Base-by-base conservation (phyloP, 306 rosid genomes). In the Fragaria iinumae region DNA sequence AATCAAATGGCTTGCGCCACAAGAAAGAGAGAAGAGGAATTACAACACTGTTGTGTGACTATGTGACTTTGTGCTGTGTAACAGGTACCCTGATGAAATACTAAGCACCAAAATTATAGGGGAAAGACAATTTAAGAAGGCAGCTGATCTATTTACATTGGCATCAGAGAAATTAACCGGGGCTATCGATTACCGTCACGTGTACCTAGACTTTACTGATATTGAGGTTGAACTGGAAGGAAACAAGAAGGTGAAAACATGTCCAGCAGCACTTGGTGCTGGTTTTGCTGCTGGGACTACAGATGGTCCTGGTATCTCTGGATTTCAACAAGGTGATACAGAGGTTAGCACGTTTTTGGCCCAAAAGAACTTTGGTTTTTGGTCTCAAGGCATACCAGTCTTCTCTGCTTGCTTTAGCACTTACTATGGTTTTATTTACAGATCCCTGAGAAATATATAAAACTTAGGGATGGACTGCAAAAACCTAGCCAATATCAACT, bases 261-360 rank as follows among this genome's bases (percentile, higher is more conserved):
- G 97, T 67, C 96, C 97, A 36, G 93, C 97, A 1, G 98, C 97
- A 1, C 88, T 93, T 39, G 98, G 98, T 82, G 89, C 98, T 38
- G 98, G 92, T 80, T 93, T 93, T 80, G 97, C 98, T 3, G 98
- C 98, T 43, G 97, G 97, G 55, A 93, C 98, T 23, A 93, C 98
- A 1, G 97, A 90, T 71, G 96, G 98, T 2, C 98, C 97, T 0
- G 98, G 97, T 73, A 80, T 49, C 52, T 79, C 84, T 69, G 97
- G 92, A 25, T 93, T 93, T 82, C 98, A 90, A 76, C 98, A 93
- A 83, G 98, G 96, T 41, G 97, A 90, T 53, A 82, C 87, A 36
- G 18, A 89, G 89, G 98, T 93, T 72, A 45, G 78, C 64, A 17
- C 57, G 11, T 0, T 43, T 29, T 29, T 0, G 11, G 8, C 41